Conservation (phyloP, 495 filamentous ascomycete genomes). For the Tuber magnatum region DNA sequence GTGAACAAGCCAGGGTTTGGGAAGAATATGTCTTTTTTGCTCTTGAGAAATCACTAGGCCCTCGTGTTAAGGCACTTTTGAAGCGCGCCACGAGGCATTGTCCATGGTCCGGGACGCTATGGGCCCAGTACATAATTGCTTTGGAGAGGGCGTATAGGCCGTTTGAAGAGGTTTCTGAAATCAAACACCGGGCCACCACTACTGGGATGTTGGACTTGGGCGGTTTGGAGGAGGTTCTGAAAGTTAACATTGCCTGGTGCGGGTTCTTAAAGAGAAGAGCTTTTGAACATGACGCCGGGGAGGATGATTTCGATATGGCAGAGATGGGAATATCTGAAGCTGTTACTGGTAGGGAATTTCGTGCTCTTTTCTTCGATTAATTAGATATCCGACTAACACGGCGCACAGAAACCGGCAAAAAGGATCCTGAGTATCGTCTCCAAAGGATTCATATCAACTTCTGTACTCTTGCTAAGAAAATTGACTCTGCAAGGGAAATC, state of each 20-base stretch:
- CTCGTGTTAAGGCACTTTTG: conserved; percentile 49
- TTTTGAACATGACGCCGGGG: conserved; percentile 65
- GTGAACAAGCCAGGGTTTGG: conserved; percentile 48
- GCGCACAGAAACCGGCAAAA: conserved; percentile 44
- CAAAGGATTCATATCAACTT: conserved; percentile 87
- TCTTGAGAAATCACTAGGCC: conserved; percentile 36
- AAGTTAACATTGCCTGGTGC: conserved; percentile 88
- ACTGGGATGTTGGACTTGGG: conserved; percentile 62
- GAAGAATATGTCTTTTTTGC: conserved; percentile 40
- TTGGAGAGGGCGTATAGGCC: conserved; percentile 66
- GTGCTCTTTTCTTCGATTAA: background rate
- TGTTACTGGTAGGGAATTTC: conserved; percentile 13
- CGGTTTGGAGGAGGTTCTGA: conserved; percentile 76
- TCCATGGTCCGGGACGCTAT: conserved; percentile 83
- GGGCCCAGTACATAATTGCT: conserved; percentile 78
- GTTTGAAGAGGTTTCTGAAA: conserved; percentile 72
- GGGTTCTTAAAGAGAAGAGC: conserved; percentile 79
- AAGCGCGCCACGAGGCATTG: conserved; percentile 78
- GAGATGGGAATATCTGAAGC: conserved; percentile 65
- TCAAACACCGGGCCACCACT: conserved; percentile 87
- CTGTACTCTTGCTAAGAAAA: conserved; percentile 45
- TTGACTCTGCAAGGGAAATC: conserved; percentile 58
- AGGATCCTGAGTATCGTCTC: conserved; percentile 78
- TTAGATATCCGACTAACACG: background rate
- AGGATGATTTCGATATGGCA: conserved; percentile 83